phyloP scores from a whole-genome alignment of 2,329 filamentous ascomycete genomes.

The Pyricularia sp. region DNA sequence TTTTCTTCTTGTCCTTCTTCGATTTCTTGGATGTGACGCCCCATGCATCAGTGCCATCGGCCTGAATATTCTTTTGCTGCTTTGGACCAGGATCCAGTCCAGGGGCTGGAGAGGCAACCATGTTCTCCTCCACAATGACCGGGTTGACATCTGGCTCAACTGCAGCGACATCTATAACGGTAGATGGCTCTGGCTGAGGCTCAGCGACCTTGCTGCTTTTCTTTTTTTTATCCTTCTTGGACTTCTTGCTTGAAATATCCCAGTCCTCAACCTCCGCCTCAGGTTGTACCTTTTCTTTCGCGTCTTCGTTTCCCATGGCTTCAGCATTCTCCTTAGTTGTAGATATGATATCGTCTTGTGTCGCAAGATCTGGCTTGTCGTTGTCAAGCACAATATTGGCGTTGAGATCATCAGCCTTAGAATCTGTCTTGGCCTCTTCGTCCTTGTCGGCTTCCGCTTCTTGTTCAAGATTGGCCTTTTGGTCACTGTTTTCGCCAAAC shows the following conservation, averaged over 20 bases:
- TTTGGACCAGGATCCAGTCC: background rate
- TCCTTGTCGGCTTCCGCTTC: background rate
- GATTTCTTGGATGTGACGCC: slow-evolving; percentile 18
- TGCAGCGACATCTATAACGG: background rate
- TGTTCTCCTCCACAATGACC: background rate
- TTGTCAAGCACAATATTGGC: background rate
- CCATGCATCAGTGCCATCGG: slow-evolving; percentile 10
- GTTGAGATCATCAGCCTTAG: background rate
- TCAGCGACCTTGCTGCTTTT: background rate
- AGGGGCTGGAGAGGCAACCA: background rate
- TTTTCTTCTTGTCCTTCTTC: slow-evolving; percentile 6
- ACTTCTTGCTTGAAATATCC: background rate
- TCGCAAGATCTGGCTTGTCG: background rate
- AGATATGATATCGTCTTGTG: background rate
- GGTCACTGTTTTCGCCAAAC: background rate
- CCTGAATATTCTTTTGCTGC: background rate
- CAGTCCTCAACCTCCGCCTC: background rate
- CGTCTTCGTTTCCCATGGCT: background rate
- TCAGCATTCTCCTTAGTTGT: background rate
- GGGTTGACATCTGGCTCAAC: background rate
- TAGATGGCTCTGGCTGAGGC: slow-evolving; percentile 8
- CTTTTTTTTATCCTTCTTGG: background rate
- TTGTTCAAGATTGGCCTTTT: background rate
- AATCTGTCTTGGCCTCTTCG: background rate
- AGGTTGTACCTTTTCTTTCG: background rate